phyloP scores from a whole-genome alignment of 768 basidiomycete species.

The Hygrophorus russula region DNA sequence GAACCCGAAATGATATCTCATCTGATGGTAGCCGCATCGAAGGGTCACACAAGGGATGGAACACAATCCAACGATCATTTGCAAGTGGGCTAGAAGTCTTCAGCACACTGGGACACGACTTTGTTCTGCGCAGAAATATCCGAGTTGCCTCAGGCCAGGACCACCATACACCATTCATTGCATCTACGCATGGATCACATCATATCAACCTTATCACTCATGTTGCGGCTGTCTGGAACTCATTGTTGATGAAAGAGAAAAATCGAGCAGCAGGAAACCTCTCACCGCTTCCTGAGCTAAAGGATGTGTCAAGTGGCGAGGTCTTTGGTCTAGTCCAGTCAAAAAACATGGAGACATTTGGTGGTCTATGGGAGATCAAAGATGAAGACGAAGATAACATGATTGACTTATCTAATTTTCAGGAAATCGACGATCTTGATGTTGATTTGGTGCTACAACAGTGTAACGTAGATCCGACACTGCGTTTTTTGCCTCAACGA shows the following conservation, averaged over 20 bases:
- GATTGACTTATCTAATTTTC: too few species aligned
- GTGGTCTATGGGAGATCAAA: not conserved
- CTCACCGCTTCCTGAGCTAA: not conserved
- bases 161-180: slow-evolving; percentile 4
- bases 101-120: slow-evolving; percentile 10
- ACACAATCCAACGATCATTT: slow-evolving; percentile 10
- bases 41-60: slow-evolving; percentile 19
- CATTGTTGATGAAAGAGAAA: not conserved
- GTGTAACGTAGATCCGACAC: too few species aligned
- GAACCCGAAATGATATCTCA: slow-evolving; percentile 11
- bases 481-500: too few species aligned
- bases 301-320: not conserved
- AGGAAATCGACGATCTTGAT: too few species aligned
- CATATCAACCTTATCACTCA: slow-evolving; percentile 13
- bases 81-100: slow-evolving; percentile 15
- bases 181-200: slow-evolving; percentile 14
- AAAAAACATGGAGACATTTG: not conserved
- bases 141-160: slow-evolving; percentile 2
- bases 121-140: slow-evolving; percentile 13
- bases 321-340: not conserved
- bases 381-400: not conserved
- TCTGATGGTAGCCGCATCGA: slow-evolving; percentile 19
- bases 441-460: too few species aligned
- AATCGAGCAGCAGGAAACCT: not conserved
- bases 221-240: slow-evolving; percentile 7